These are phyloP conservation scores for Tetracladium maxilliforme DNA, from an alignment of 2,329 filamentous ascomycete species.

Conservation along the genomic window DNA sequence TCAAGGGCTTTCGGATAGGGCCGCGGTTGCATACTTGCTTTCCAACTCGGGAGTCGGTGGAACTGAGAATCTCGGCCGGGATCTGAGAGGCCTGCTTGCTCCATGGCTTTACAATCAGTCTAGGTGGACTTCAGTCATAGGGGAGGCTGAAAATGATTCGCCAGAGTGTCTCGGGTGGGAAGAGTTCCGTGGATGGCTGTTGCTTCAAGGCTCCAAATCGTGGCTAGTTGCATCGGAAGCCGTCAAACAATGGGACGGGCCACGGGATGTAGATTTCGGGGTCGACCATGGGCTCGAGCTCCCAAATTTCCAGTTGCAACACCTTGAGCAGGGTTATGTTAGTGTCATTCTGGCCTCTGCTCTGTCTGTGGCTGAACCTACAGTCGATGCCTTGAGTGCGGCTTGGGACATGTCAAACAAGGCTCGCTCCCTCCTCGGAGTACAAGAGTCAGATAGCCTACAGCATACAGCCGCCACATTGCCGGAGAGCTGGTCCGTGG, in stretches of 20 bases:
- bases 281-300: too few relatives aligned
- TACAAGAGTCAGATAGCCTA: too few relatives aligned
- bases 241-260: slow-evolving; percentile 60
- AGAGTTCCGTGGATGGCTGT: slow-evolving; percentile 52
- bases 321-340: slow-evolving; percentile 49
- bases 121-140: slow-evolving; percentile 30
- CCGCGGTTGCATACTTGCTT: slow-evolving; percentile 46
- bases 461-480: too few relatives aligned
- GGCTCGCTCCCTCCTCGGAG: too few relatives aligned
- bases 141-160: slow-evolving; percentile 9
- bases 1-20: slow-evolving; percentile 39
- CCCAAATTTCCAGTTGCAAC: too few relatives aligned
- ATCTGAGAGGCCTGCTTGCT: slow-evolving; percentile 52
- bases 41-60: slow-evolving; percentile 16
- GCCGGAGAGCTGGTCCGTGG: too few relatives aligned
- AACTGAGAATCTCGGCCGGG: slow-evolving; percentile 35
- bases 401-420: too few relatives aligned
- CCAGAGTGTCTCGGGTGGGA: slow-evolving; percentile 49
- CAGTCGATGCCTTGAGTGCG: too few relatives aligned
- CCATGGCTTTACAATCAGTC: slow-evolving; percentile 59
- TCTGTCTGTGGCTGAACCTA: too few relatives aligned
- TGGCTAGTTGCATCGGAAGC: slow-evolving; percentile 49
- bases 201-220: slow-evolving; percentile 38
- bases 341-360: slow-evolving; percentile 52
- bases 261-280: slow-evolving; percentile 54